phyloP scores from a whole-genome alignment of 2,329 filamentous ascomycete species.

The Penicillium sp. region DNA sequence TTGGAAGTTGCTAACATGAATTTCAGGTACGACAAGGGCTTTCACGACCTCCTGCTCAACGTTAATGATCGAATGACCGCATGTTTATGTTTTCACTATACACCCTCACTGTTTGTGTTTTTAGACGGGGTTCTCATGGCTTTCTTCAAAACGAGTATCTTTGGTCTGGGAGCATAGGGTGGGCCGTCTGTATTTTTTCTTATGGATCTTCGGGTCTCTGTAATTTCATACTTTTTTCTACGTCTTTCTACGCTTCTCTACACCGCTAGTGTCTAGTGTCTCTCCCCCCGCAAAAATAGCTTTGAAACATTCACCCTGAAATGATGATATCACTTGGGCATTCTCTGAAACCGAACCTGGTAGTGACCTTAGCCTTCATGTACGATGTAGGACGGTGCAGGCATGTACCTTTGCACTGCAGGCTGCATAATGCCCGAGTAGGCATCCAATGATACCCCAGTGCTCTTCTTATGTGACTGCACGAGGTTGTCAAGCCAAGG shows the following conservation, averaged over 20 bases:
- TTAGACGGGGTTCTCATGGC: constrained; percentile 15
- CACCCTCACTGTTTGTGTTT: constrained; percentile 15
- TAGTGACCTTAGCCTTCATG: too few relatives aligned
- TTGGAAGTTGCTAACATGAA: constrained; percentile 1
- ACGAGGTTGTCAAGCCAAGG: background rate
- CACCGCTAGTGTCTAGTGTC: background rate
- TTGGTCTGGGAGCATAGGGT: constrained; percentile 17
- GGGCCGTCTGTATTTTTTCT: constrained; percentile 9
- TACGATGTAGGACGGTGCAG: too few relatives aligned
- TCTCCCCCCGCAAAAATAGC: too few relatives aligned
- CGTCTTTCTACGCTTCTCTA: background rate
- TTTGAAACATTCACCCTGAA: background rate
- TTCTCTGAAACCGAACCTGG: too few relatives aligned
- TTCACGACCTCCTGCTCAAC: constrained; percentile 38
- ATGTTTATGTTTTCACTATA: constrained; percentile 21
- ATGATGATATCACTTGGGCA: background rate
- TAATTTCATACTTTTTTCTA: background rate
- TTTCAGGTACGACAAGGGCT: constrained; percentile 47
- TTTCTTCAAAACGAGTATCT: constrained; percentile 16
- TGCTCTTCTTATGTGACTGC: too few relatives aligned
- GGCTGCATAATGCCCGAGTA: background rate
- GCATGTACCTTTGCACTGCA: background rate
- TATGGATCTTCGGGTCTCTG: background rate
- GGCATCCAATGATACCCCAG: too few relatives aligned
- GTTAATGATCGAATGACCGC: constrained; percentile 35